Base-by-base conservation (phyloP, 257 asterid species). In the Jasminum sambac region DNA sequence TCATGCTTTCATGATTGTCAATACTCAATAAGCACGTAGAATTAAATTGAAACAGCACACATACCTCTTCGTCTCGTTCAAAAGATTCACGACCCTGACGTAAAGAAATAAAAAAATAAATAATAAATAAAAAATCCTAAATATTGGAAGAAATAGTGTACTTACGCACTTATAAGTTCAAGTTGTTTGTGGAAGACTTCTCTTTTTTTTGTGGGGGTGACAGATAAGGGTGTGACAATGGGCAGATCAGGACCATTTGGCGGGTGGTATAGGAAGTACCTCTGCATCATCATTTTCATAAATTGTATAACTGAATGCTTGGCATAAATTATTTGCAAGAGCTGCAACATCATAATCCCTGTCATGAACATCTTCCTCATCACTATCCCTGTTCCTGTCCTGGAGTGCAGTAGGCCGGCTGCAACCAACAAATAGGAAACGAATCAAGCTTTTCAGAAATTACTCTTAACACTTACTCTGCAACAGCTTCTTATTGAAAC, bases 341-440 rank as follows among this genome's bases (percentile, higher is more conserved):
- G 96, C 95, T 44, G 98, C 89, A 17, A 92, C 96, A 70, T 92
- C 98, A 87, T 90, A 92, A 75, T 92, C 98, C 78, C 94, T 84
- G 81, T 87, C 96, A 70, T 88, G 97, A 70, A 70, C 81, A 81
- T 88, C 98, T 65, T 90, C 98, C 80, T 88, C 98, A 19, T 92
- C 98, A 67, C 93, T 90, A 71, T 92, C 98, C 84, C 96, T 85
- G 62, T 81, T 78, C 79, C 96, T 84, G 79, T 90, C 97, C 24
- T 86, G 96, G 68, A 88, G 76, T 68, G 97, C 91, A 83, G 95
- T 87, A 65, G 98, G 98, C 42, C 98, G 96, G 79, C 98, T 92
- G 91, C 82, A 80, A 14, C 21, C 16, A 55, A 23, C 36, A 57
- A 83, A 67, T 66, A 36, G 66, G 68, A 43, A 70, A 61, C 66